Conservation (phyloP, 306 rosid genomes). For the Acacia crassicarpa region DNA sequence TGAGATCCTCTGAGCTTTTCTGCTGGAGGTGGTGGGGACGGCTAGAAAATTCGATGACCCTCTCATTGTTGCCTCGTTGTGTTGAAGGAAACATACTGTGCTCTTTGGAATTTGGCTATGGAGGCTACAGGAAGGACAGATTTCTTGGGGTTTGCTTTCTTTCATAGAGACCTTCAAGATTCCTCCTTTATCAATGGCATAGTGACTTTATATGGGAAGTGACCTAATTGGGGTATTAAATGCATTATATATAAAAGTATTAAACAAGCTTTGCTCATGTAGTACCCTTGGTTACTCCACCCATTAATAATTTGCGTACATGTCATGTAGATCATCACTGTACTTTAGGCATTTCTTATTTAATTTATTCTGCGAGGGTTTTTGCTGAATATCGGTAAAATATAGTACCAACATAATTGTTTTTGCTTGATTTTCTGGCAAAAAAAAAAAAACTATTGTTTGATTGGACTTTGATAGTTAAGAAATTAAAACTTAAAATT, state of each 20-base stretch:
- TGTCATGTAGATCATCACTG: not conserved
- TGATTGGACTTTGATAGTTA: not conserved
- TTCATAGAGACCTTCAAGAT: constrained; percentile 37
- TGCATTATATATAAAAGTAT: not conserved
- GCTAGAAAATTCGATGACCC: constrained; percentile 60
- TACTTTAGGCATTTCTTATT: not conserved
- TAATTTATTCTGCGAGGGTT: too few relatives aligned
- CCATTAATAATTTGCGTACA: constrained; percentile 17
- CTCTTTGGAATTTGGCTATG: constrained; percentile 20
- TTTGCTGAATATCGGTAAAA: not conserved
- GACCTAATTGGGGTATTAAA: constrained; percentile 34
- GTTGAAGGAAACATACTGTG: constrained; percentile 64
- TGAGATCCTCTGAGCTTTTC: constrained; percentile 48
- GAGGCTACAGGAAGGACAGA: constrained; percentile 29
- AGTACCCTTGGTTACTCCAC: not conserved
- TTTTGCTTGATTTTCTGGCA: too few relatives aligned
- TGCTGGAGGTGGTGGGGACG: constrained; percentile 47
- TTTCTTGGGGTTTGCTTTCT: constrained; percentile 33
- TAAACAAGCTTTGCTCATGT: constrained; percentile 13
- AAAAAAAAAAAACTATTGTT: not conserved
- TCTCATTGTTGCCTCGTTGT: constrained; percentile 64
- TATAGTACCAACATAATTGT: not conserved
- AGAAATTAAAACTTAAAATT: not conserved
- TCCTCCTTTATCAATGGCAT: constrained; percentile 10
- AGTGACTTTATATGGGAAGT: not conserved